Evolutionary conservation across 148 eudicot species (phyloP), one percentile per base, ranked within the genome.

Genomic region (Camellia granthamiana): DNA sequence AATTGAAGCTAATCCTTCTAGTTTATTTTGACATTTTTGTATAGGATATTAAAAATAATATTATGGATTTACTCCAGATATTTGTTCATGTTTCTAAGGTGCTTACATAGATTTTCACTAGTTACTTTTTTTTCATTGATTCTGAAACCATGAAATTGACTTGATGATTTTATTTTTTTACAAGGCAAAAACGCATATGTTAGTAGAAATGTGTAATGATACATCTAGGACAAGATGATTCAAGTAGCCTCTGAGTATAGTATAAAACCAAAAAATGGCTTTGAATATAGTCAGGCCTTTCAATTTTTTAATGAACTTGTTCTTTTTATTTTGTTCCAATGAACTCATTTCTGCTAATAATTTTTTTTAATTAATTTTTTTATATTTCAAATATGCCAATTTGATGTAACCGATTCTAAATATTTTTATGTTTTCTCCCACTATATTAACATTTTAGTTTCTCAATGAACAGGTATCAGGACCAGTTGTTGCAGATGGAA

Each of bases 401-500:
- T 54, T 2, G 58, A 21, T 5, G 78, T n/a, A 5, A 52, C 64
- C 55, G 78, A 66, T 59, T 68, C 15, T 42, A 69, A 58, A 59
- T 51, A 64, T 72, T 49, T 16, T 7, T 54, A n/a, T 64, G 52
- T 54, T 51, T 21, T 61, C 23, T 69, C 69, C 67, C 23, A 52
- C 44, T 46, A 67, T 47, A 23, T 59, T 68, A 18, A 13, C 19
- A 3, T 21, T 13, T 30, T 47, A 55, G 16, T 38, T 38, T 81
- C 21, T 43, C 75, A 21, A 58, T 42, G 5, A 3, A 81, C 73
- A 96, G 99, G 99, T 96, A 23, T 96, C 99, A 21, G 99, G 99
- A 85, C 99, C 99, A 11, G 99, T 96, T 6, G 89, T 96, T 82
- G 99, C 99, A 2, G 99, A 96, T 96, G 99, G 99, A 83, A 96